Conservation (phyloP, 2,329 filamentous ascomycete species). For the Paecilomyces variotii region DNA sequence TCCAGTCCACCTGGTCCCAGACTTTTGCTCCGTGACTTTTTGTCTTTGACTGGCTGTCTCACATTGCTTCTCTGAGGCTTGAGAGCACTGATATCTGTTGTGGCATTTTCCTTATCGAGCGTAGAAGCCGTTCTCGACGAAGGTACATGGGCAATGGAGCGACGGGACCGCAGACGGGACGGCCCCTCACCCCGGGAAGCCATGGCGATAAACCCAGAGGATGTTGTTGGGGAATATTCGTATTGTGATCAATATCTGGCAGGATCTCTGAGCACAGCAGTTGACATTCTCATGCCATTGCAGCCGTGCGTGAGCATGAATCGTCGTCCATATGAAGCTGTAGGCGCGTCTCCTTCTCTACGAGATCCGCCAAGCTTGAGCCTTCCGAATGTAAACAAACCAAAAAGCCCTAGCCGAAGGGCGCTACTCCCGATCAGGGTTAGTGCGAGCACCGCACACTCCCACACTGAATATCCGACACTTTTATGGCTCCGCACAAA, state of each 20-base stretch:
- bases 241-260: not conserved
- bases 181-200: slow-evolving; percentile 26
- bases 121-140: slow-evolving; percentile 38
- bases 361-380: slow-evolving; percentile 17
- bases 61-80: slow-evolving; percentile 16
- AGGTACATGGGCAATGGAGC: slow-evolving; percentile 61
- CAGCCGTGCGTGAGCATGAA: not conserved
- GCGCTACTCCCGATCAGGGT: slow-evolving; percentile 19
- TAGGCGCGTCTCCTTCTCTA: slow-evolving; percentile 16
- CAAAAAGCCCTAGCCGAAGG: slow-evolving; percentile 35
- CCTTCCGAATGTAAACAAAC: slow-evolving; percentile 34
- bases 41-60: slow-evolving; percentile 36
- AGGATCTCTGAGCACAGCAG: not conserved
- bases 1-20: slow-evolving; percentile 87
- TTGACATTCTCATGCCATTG: not conserved
- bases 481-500: slow-evolving; percentile 24
- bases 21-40: slow-evolving; percentile 87
- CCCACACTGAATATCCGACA: slow-evolving; percentile 30
- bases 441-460: slow-evolving; percentile 27
- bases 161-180: slow-evolving; percentile 45
- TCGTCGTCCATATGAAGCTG: slow-evolving; percentile 6
- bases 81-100: slow-evolving; percentile 52
- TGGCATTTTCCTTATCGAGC: slow-evolving; percentile 71
- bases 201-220: slow-evolving; percentile 14
- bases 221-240: not conserved